A percentile compares a stretch with the other conserved stretches of the same genome.
These are phyloP conservation scores for Globisporangium abappressorium DNA, from an alignment of 352 stramenopile species.

Conservation along the genomic window DNA sequence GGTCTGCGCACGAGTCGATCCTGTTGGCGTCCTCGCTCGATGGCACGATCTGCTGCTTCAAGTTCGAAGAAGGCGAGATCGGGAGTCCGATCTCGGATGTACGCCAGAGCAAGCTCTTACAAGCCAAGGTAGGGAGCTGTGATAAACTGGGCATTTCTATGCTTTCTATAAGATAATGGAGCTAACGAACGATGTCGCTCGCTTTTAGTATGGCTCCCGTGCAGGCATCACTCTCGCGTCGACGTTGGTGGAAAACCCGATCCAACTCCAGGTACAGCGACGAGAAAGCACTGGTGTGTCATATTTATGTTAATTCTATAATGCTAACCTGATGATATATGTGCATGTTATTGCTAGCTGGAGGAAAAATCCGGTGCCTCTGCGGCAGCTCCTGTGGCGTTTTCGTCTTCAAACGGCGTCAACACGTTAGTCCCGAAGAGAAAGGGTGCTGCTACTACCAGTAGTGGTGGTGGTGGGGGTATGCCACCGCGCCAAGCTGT, in stretches of 20 bases:
- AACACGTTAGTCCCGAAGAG: conserved; percentile 70
- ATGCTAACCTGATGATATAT: background rate
- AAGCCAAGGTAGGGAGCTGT: conserved; percentile 49
- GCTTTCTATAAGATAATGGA: background rate
- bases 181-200: background rate
- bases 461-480: conserved; percentile 1
- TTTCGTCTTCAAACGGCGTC: conserved; percentile 13
- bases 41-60: conserved; percentile 81
- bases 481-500: conserved; percentile 25
- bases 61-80: conserved; percentile 65
- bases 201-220: conserved; percentile 71
- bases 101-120: conserved; percentile 76
- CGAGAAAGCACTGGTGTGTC: background rate
- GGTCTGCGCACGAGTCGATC: conserved; percentile 52
- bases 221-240: conserved; percentile 78
- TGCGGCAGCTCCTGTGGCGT: background rate
- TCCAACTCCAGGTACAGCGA: conserved; percentile 61
- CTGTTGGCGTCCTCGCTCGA: conserved; percentile 78
- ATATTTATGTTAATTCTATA: background rate
- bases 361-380: conserved; percentile 50
- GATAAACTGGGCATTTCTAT: background rate
- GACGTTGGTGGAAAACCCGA: conserved; percentile 75
- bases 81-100: conserved; percentile 65
- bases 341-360: conserved; percentile 29
- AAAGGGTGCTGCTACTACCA: conserved; percentile 27